These are phyloP conservation scores for Melampsora occidentalis DNA, from an alignment of 1,284 basidiomycete genomes.

Conservation along the genomic window DNA sequence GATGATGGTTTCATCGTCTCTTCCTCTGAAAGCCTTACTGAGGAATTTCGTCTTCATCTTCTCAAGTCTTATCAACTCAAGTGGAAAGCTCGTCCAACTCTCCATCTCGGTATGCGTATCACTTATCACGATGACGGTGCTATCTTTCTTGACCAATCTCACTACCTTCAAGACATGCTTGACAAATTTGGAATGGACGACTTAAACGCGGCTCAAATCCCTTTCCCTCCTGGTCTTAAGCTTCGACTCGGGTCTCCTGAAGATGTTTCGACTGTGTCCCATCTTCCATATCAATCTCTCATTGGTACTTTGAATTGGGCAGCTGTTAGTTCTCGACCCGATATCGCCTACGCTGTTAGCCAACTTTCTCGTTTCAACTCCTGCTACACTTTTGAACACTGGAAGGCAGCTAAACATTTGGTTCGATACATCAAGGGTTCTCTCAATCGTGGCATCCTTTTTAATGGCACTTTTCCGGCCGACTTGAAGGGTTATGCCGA, in stretches of 20 bases:
- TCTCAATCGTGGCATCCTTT: not conserved
- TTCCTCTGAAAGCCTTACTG: not conserved
- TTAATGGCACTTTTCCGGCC: no score
- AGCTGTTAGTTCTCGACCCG: not conserved
- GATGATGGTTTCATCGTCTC: not conserved
- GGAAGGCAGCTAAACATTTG: not conserved
- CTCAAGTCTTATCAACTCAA: not conserved
- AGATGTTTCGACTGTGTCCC: not conserved
- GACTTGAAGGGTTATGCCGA: not conserved
- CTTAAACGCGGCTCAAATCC: not conserved
- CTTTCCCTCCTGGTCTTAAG: not conserved
- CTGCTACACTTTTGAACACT: not conserved
- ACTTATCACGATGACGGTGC: not conserved
- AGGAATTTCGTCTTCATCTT: not conserved
- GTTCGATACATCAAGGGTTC: not conserved
- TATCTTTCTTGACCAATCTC: not conserved
- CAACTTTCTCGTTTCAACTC: not conserved
- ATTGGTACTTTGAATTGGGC: not conserved
- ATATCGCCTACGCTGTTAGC: not conserved
- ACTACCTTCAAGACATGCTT: not conserved
- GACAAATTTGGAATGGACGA: conserved; percentile 2
- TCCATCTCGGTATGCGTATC: not conserved
- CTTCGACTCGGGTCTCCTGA: no score
- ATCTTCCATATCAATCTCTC: not conserved
- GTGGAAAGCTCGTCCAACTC: not conserved